These are phyloP conservation scores for Aspergillus incahuasiensis DNA, from an alignment of 495 filamentous ascomycete species.

Conservation along the genomic window DNA sequence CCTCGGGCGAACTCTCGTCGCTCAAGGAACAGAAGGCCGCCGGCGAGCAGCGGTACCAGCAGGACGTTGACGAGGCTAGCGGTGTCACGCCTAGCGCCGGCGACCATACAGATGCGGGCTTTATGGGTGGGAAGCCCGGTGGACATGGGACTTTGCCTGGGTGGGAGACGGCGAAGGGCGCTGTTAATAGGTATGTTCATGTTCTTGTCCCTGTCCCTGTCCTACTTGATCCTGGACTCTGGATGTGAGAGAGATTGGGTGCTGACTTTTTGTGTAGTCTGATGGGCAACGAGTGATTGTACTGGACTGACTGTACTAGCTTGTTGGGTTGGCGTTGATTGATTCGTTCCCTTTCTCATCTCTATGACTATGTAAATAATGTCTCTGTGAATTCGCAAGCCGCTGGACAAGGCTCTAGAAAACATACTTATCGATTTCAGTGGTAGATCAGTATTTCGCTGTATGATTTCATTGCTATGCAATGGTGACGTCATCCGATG, in stretches of 20 bases:
- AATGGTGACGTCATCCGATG: conserved; percentile 4
- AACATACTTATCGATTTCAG: no score
- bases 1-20: background rate
- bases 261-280: background rate
- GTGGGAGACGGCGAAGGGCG: conserved; percentile 2
- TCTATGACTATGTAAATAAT: no score
- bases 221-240: no score
- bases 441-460: background rate
- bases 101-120: background rate
- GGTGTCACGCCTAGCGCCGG: background rate
- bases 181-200: background rate
- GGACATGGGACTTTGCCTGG: conserved; percentile 5
- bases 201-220: no score
- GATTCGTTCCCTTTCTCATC: no score
- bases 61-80: background rate
- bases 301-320: background rate
- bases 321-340: background rate
- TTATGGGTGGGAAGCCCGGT: conserved; percentile 4
- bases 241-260: no score
- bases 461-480: background rate
- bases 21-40: background rate
- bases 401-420: no score
- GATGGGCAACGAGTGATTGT: background rate
- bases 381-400: no score
- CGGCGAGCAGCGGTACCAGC: background rate